phyloP scores from a whole-genome alignment of 805 yeast species.

The Metahyphopichia silvanorum region DNA sequence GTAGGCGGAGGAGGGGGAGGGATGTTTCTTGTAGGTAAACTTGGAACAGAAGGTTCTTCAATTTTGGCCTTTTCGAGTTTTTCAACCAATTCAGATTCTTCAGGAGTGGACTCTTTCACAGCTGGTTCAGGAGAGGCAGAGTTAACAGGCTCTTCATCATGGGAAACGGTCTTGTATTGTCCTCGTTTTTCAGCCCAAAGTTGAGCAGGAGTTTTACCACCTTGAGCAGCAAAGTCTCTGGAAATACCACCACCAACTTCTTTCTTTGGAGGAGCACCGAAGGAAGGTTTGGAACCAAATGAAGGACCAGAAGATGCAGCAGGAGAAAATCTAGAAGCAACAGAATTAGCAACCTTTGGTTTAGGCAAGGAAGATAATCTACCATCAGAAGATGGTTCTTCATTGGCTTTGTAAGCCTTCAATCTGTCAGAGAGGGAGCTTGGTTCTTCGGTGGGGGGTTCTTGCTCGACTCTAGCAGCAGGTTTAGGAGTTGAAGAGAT shows the following conservation, averaged over 20 bases:
- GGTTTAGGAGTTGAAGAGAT: slow-evolving; percentile 40
- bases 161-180: slow-evolving; percentile 45
- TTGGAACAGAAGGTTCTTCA: slow-evolving; percentile 8
- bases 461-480: slow-evolving; percentile 9
- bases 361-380: slow-evolving; percentile 62
- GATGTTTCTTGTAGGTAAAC: slow-evolving; percentile 3
- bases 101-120: slow-evolving; percentile 19
- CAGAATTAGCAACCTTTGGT: slow-evolving; percentile 51
- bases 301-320: slow-evolving; percentile 26
- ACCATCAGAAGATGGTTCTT: slow-evolving; percentile 32
- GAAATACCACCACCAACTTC: slow-evolving; percentile 58
- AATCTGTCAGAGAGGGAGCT: slow-evolving; percentile 46
- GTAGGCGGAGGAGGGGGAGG: slow-evolving; percentile 7
- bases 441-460: slow-evolving; percentile 44
- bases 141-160: slow-evolving; percentile 13
- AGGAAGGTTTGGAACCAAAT: slow-evolving; percentile 35
- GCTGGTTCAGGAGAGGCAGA: slow-evolving; percentile 23
- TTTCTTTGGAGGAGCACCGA: slow-evolving; percentile 32
- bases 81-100: slow-evolving; percentile 11
- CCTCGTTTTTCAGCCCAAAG: slow-evolving; percentile 92
- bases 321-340: slow-evolving; percentile 46
- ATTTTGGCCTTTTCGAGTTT: slow-evolving; percentile 8
- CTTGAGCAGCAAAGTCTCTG: slow-evolving; percentile 59
- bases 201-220: slow-evolving; percentile 92
- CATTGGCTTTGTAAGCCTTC: slow-evolving; percentile 38